A percentile compares a stretch with the other conserved stretches of the same genome.
These are phyloP conservation scores for Penicillium sp. DNA, from an alignment of 2,329 filamentous ascomycete genomes.

Conservation along the genomic window DNA sequence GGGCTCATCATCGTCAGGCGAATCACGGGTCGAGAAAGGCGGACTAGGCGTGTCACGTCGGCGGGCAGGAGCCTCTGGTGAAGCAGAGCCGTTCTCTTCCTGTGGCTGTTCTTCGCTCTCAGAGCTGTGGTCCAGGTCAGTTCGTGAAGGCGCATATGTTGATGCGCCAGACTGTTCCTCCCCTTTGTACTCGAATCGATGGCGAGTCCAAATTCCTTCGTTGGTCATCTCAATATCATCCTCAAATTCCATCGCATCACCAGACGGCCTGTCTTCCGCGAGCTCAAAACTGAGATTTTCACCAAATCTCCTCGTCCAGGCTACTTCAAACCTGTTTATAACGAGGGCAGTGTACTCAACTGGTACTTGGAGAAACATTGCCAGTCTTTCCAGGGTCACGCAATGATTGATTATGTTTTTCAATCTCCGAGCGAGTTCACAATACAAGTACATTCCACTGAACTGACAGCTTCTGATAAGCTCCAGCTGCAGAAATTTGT, in stretches of 20 bases:
- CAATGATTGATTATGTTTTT: background rate
- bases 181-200: background rate
- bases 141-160: background rate
- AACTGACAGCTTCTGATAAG: slow-evolving; percentile 8
- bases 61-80: background rate
- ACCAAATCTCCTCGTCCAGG: background rate
- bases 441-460: slow-evolving; percentile 14
- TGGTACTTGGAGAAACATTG: background rate
- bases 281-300: background rate
- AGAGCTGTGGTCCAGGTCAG: background rate
- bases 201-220: background rate
- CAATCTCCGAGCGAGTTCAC: slow-evolving; percentile 3
- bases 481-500: slow-evolving; percentile 27
- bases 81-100: background rate
- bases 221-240: background rate
- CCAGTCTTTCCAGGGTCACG: background rate
- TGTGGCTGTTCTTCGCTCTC: background rate
- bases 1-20: background rate
- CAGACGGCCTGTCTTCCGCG: background rate
- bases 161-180: background rate
- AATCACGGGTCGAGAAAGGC: background rate
- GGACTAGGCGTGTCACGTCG: background rate
- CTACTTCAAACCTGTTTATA: background rate
- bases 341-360: background rate
- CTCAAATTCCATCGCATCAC: background rate